Percentiles rank a stretch among this genome's conserved stretches.
Conservation (phyloP, 306 rosid genomes). For the Quercus aquifolioides region DNA sequence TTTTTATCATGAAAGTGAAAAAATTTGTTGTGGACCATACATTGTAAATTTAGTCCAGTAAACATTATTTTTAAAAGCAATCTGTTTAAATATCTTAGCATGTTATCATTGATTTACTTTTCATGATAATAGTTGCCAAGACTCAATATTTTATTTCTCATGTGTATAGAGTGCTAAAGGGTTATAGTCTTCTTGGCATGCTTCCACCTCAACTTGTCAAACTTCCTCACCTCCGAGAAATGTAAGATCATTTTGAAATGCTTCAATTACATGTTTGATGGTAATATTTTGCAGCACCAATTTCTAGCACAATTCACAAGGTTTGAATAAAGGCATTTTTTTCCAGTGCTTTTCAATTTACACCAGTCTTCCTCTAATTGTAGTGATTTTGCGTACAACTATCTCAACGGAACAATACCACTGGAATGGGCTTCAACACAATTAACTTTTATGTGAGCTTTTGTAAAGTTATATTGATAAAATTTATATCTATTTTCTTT, state of each 20-base stretch:
- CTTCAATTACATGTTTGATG: background rate
- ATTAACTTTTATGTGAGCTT: slow-evolving; percentile 58
- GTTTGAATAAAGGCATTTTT: background rate
- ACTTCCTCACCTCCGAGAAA: slow-evolving; percentile 61
- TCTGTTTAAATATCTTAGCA: background rate
- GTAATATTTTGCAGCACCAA: background rate
- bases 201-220: slow-evolving; percentile 85
- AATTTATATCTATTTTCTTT: slow-evolving; percentile 15
- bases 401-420: slow-evolving; percentile 73
- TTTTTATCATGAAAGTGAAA: too few species aligned
- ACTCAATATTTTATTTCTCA: slow-evolving; percentile 1
- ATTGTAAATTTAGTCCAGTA: background rate
- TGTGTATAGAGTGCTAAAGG: slow-evolving; percentile 47
- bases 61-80: background rate
- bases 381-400: slow-evolving; percentile 67
- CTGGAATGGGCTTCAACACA: slow-evolving; percentile 63
- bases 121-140: slow-evolving; percentile 3
- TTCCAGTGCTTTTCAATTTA: slow-evolving; percentile 9
- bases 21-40: background rate
- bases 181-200: slow-evolving; percentile 57
- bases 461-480: slow-evolving; percentile 12
- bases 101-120: background rate
- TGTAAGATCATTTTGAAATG: slow-evolving; percentile 49
- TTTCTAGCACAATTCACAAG: background rate
- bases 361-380: slow-evolving; percentile 1